A percentile compares a stretch with the other conserved stretches of the same genome.
phyloP scores from a whole-genome alignment of 1,139 yeast genomes.

The Debaryomyces psychrophilus region DNA sequence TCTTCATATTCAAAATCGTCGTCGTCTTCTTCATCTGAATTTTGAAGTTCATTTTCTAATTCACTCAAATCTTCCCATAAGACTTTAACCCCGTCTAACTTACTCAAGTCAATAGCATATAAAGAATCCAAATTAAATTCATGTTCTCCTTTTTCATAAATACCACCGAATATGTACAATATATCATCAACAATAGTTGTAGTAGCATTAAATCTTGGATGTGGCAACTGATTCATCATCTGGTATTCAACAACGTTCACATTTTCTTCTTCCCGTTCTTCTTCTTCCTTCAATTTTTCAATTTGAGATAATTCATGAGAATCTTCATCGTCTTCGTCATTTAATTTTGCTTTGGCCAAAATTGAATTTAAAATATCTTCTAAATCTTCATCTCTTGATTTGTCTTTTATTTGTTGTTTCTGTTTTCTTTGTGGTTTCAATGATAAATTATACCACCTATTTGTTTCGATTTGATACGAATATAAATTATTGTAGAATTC shows the following conservation, averaged over 20 bases:
- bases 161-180: slow-evolving; percentile 88
- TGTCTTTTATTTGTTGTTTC: slow-evolving; percentile 46
- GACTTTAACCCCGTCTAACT: slow-evolving; percentile 83
- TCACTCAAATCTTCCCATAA: slow-evolving; percentile 82
- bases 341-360: slow-evolving; percentile 69
- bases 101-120: slow-evolving; percentile 83
- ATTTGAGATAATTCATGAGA: slow-evolving; percentile 44
- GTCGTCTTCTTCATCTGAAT: slow-evolving; percentile 48
- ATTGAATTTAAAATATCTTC: slow-evolving; percentile 79
- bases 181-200: slow-evolving; percentile 85
- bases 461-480: slow-evolving; percentile 82
- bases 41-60: slow-evolving; percentile 30
- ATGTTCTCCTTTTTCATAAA: slow-evolving; percentile 84
- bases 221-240: slow-evolving; percentile 69
- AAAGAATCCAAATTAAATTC: slow-evolving; percentile 85
- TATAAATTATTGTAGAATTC: slow-evolving; percentile 79
- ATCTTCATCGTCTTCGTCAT: slow-evolving; percentile 55
- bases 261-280: slow-evolving; percentile 41
- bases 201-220: slow-evolving; percentile 84
- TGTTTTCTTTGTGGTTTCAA: slow-evolving; percentile 66
- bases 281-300: slow-evolving; percentile 41
- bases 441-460: slow-evolving; percentile 82
- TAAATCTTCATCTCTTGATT: slow-evolving; percentile 75
- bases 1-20: slow-evolving; percentile 44
- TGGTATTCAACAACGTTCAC: slow-evolving; percentile 52